These are phyloP conservation scores for Podila epigama DNA, from an alignment of 192 early-diverging fungal genomes.

Conservation along the genomic window DNA sequence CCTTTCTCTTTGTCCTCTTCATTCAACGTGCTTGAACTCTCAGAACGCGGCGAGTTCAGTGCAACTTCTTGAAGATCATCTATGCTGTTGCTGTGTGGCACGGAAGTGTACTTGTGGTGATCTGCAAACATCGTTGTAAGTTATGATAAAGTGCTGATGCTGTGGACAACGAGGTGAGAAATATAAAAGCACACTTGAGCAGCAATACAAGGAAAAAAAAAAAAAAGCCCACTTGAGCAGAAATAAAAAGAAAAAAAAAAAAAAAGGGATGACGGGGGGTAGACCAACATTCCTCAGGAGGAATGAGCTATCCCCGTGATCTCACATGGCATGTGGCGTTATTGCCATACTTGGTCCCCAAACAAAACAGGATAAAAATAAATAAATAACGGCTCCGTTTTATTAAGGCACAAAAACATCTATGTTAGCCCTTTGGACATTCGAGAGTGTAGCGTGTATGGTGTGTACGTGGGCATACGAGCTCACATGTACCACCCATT, in stretches of 20 bases:
- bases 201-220: not conserved
- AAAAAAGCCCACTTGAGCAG: not conserved
- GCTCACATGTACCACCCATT: too few species aligned
- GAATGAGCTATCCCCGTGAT: too few species aligned
- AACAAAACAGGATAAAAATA: too few species aligned
- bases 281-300: slow-evolving; percentile 1
- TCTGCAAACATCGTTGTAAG: not conserved
- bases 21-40: not conserved
- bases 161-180: not conserved
- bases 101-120: not conserved
- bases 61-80: not conserved
- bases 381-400: too few species aligned
- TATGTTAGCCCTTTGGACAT: too few species aligned
- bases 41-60: not conserved
- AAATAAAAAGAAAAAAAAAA: not conserved
- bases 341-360: too few species aligned
- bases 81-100: not conserved
- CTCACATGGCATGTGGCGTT: too few species aligned
- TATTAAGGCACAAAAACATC: too few species aligned
- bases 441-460: too few species aligned
- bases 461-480: too few species aligned
- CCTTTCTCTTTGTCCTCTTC: not conserved
- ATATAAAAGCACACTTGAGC: too few species aligned
- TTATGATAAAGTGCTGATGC: not conserved
- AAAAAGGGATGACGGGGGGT: not conserved